phyloP scores from a whole-genome alignment of 2,329 filamentous ascomycete species.

The Diaporthe vaccinii region DNA sequence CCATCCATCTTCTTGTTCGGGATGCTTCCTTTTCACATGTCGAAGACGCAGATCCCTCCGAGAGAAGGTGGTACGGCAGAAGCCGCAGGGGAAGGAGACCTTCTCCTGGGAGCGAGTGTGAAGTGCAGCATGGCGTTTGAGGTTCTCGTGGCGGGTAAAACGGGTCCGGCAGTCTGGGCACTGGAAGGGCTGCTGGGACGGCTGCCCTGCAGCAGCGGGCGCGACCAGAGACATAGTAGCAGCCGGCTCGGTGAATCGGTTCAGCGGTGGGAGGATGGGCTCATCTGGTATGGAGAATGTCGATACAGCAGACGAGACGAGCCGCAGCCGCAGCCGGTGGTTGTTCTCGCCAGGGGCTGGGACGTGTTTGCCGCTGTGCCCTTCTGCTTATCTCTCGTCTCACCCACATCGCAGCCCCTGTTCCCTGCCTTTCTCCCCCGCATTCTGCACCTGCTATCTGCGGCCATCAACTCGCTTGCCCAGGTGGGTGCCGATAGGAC shows the following conservation, averaged over 20 bases:
- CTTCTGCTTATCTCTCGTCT: slow-evolving; percentile 19
- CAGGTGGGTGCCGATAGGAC: slow-evolving; percentile 9
- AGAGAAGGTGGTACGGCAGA: slow-evolving; percentile 56
- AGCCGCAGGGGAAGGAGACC: slow-evolving; percentile 50
- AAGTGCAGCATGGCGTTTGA: slow-evolving; percentile 57
- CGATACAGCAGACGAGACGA: slow-evolving; percentile 15
- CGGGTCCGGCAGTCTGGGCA: slow-evolving; percentile 54
- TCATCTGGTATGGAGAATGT: slow-evolving; percentile 24
- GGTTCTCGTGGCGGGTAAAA: slow-evolving; percentile 56
- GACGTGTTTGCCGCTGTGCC: slow-evolving; percentile 8
- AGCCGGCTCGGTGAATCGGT: slow-evolving; percentile 8
- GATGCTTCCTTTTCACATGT: slow-evolving; percentile 58
- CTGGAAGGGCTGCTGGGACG: slow-evolving; percentile 54
- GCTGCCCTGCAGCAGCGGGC: slow-evolving; percentile 10
- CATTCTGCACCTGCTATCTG: slow-evolving; percentile 25
- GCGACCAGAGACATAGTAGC: slow-evolving; percentile 36
- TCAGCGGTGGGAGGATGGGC: slow-evolving; percentile 4
- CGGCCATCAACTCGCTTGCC: slow-evolving; percentile 3
- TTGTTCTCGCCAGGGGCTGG: slow-evolving; percentile 15
- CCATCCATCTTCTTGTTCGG: slow-evolving; percentile 44
- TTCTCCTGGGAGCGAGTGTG: slow-evolving; percentile 51
- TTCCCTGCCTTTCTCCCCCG: slow-evolving; percentile 27
- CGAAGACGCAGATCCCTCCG: slow-evolving; percentile 55
- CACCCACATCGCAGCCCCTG: neutral
- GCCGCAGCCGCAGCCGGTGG: slow-evolving; percentile 19